phyloP scores from a whole-genome alignment of 164 flowering plant species.

The Houttuynia cordata region DNA sequence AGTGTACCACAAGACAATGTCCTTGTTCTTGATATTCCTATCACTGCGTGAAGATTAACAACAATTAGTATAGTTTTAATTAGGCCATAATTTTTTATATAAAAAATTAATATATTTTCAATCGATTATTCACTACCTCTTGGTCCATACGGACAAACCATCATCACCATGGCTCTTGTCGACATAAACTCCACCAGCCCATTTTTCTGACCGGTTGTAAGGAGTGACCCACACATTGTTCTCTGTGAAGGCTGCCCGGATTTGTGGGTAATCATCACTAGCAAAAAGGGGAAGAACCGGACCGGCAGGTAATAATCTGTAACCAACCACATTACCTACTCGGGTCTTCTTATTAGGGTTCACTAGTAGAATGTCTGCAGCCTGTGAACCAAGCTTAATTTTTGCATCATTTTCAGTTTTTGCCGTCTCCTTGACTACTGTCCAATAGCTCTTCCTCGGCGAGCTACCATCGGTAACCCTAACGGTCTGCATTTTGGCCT shows the following conservation, averaged over 20 bases:
- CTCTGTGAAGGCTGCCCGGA: slow-evolving; percentile 46
- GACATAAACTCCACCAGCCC: slow-evolving; percentile 58
- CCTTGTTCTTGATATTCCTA: slow-evolving; percentile 43
- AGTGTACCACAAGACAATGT: slow-evolving; percentile 66
- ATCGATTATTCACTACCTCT: slow-evolving; percentile 21
- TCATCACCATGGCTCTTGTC: slow-evolving; percentile 62
- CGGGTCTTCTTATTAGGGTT: slow-evolving; percentile 48
- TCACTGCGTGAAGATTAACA: slow-evolving; percentile 26
- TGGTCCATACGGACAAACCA: slow-evolving; percentile 44
- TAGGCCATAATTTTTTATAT: background rate
- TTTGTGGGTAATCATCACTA: slow-evolving; percentile 65
- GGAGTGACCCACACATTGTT: slow-evolving; percentile 58
- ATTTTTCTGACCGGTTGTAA: slow-evolving; percentile 53
- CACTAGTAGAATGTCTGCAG: slow-evolving; percentile 32
- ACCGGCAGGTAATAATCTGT: slow-evolving; percentile 34
- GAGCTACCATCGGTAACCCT: slow-evolving; percentile 14
- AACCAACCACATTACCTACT: slow-evolving; percentile 52
- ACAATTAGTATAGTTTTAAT: too few species aligned
- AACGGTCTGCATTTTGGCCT: slow-evolving; percentile 22
- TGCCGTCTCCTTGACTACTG: slow-evolving; percentile 28
- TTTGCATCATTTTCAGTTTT: slow-evolving; percentile 41
- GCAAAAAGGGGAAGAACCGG: slow-evolving; percentile 29
- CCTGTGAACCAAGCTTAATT: slow-evolving; percentile 28
- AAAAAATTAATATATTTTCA: background rate
- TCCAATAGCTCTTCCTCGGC: slow-evolving; percentile 64